A percentile compares a stretch with the other conserved stretches of the same genome.
Evolutionary conservation across 768 basidiomycete species (phyloP).

Genomic region (Leucocoprinus sp.): DNA sequence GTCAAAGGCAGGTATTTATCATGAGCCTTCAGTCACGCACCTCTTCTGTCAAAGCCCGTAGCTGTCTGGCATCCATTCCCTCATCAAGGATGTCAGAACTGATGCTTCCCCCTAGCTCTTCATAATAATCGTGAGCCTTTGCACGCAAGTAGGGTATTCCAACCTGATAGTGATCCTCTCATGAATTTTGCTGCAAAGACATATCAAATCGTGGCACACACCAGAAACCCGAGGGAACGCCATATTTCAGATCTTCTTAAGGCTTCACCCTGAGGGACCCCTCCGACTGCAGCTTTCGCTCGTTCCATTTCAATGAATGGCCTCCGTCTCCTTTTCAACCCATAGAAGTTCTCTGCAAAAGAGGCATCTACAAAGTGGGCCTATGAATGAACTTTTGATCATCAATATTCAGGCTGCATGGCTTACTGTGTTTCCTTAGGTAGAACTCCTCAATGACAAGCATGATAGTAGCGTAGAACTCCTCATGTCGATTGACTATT

Average conservation of each 20-base stretch:
- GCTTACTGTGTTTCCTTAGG: conserved; percentile 75
- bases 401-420: background rate
- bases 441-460: conserved; percentile 87
- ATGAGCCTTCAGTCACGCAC: conserved; percentile 25
- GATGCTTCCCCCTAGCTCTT: conserved; percentile 78
- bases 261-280: conserved; percentile 55
- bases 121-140: conserved; percentile 86
- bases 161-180: conserved; percentile 38
- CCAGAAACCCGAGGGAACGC: conserved; percentile 74
- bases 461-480: conserved; percentile 88
- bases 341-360: conserved; percentile 95
- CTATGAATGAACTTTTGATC: conserved; percentile 5
- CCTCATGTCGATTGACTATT: conserved; percentile 91
- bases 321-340: conserved; percentile 69
- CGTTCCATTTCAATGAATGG: conserved; percentile 67
- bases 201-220: conserved; percentile 32
- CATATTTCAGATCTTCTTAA: conserved; percentile 61
- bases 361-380: conserved; percentile 59
- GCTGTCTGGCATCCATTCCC: conserved; percentile 33
- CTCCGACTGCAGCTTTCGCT: conserved; percentile 57
- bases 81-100: conserved; percentile 60
- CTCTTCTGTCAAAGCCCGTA: conserved; percentile 42
- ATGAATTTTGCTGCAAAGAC: background rate
- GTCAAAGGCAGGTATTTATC: background rate
- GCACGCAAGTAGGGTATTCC: conserved; percentile 85